phyloP scores from a whole-genome alignment of 2,329 filamentous ascomycete genomes.

The Boeremia exigua region DNA sequence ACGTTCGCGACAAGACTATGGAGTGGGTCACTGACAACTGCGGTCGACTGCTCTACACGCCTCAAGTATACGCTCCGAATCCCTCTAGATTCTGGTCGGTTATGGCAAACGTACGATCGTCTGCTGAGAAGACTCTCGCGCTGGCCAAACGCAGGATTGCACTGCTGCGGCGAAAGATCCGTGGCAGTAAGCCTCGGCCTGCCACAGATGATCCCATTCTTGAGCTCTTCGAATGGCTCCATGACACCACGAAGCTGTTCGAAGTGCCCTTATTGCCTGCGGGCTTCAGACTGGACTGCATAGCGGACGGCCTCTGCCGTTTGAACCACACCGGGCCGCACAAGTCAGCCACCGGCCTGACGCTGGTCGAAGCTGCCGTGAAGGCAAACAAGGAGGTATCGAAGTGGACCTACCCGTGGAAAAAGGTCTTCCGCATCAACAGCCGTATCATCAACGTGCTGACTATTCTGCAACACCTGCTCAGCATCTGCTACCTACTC shows the following conservation, averaged over 20 bases:
- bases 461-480: background rate
- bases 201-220: background rate
- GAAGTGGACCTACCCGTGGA: background rate
- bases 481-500: background rate
- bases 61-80: slow-evolving; percentile 1
- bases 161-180: background rate
- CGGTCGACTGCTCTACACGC: slow-evolving; percentile 25
- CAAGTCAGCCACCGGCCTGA: background rate
- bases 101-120: background rate
- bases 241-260: background rate
- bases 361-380: background rate
- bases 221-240: background rate
- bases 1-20: slow-evolving; percentile 25
- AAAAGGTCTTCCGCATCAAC: background rate
- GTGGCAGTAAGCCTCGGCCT: background rate
- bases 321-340: slow-evolving; percentile 5
- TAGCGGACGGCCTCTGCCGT: slow-evolving; percentile 10
- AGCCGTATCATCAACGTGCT: background rate
- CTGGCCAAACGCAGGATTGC: background rate
- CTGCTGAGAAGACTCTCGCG: background rate
- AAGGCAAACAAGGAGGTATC: background rate
- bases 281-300: slow-evolving; percentile 20
- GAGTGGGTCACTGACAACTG: slow-evolving; percentile 34
- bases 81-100: background rate
- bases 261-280: slow-evolving; percentile 8